Evolutionary conservation across 192 early-diverging fungal species (phyloP), one percentile per base, ranked within the genome.

Genomic region (Thoreauomyces humboldtii): DNA sequence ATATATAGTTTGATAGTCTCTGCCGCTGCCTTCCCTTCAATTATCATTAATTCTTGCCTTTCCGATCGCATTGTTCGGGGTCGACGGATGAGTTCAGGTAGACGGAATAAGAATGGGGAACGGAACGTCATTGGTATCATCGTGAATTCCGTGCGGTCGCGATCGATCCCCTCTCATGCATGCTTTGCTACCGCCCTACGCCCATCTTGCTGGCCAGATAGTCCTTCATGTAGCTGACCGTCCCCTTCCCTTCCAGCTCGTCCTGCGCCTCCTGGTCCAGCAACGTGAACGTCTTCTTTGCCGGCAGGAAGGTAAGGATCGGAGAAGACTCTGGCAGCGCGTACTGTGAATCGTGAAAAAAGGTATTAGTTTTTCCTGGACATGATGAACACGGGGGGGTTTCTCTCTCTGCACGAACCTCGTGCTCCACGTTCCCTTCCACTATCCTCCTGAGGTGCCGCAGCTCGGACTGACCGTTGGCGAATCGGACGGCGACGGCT

Each of bases 151-250:
- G n/a, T n/a, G n/a, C n/a, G n/a, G n/a, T n/a, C n/a, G n/a, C n/a
- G n/a, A n/a, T n/a, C n/a, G n/a, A n/a, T n/a, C n/a, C n/a, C n/a
- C n/a, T n/a, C n/a, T n/a, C n/a, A n/a, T n/a, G n/a, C n/a, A n/a
- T n/a, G n/a, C n/a, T n/a, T n/a, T n/a, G n/a, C n/a, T n/a, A n/a
- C n/a, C n/a, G n/a, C n/a, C n/a, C n/a, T n/a, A n/a, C n/a, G n/a
- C n/a, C n/a, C n/a, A n/a, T n/a, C 33, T 68, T 68, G 48, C 56
- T 68, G 7, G 66, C 66, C 14, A 68, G 19, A 32, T 68, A 68
- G 24, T 59, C 46, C 35, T 68, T 68, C 25, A 68, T 27, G 38
- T 33, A 68, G 22, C 37, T 48, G 28, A 68, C 55, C 17, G 44
- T 48, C 22, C 51, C 36, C 58, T 68, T 59, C 27, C 51, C 47